Base-by-base conservation (phyloP, 148 eudicot species). In the Fagopyrum esculentum region DNA sequence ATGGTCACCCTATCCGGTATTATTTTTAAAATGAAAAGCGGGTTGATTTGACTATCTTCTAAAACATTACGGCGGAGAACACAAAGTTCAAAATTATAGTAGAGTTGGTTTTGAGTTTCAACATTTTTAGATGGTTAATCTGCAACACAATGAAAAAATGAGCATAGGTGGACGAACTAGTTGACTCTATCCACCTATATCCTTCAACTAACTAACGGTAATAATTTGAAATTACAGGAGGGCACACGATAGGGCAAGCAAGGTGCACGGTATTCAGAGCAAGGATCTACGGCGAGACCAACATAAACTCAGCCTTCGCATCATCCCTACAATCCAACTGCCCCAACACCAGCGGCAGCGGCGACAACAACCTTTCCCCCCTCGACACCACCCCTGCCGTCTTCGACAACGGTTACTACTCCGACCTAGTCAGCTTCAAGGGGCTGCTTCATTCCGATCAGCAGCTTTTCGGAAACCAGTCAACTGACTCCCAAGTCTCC, bases 201-300 rank as follows among this genome's bases (percentile, higher is more conserved):
- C 30, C 26, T 22, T 22, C 26, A 22, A 22, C 26, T 22, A 22
- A 22, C 26, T 60, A 6, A 5, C 40, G 12, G 12, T 60, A 6
- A 5, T 22, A 4, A 6, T 60, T 60, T 60, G 8, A 68, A 11
- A 1, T 12, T 9, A 4, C 57, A 86, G 89, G 87, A n/a, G 82
- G 82, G 9, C 89, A 86, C 80, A 86, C 87, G 30, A 84, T 86
- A 7, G 89, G 89, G 12, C 78, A 80, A 82, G 84, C 87, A 50
- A 84, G 89, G 73, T 86, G 89, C 73, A 61, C 83, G 2, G 52
- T 55, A 73, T 84, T 77, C 79, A 80, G 89, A 69, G 71, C 76
- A 10, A 83, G 83, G 46, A 79, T 86, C 54, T 86, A 86, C 87
- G 80, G 78, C 68, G 87, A 86, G 47, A 78, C 46, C 22, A 84